phyloP scores from a whole-genome alignment of 306 rosid genomes.

The Castanea sativa region DNA sequence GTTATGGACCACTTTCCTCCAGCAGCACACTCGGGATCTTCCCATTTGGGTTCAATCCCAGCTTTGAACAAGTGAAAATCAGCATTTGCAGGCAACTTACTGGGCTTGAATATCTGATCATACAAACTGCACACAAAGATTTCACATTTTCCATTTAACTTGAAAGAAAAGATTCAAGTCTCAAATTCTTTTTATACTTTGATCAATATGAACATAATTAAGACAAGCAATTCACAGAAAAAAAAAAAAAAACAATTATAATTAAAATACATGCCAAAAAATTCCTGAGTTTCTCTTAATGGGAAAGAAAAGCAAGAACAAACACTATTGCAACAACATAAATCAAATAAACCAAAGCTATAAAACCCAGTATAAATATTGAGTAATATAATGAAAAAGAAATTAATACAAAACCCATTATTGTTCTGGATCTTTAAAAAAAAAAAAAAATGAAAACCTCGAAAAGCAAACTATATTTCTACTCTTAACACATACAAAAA shows the following conservation, averaged over 20 bases:
- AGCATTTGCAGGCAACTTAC: conserved; percentile 61
- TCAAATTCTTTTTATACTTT: not conserved
- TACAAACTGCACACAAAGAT: conserved; percentile 48
- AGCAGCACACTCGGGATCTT: conserved; percentile 95
- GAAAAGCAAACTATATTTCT: too few species aligned
- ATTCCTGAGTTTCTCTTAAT: not conserved
- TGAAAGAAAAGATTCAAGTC: not conserved
- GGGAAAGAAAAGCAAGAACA: not conserved
- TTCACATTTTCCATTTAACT: not conserved
- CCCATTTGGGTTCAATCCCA: conserved; percentile 97
- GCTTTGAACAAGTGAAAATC: conserved; percentile 85
- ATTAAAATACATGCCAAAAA: not conserved
- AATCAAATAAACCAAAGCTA: too few species aligned
- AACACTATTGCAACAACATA: not conserved
- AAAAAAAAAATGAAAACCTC: too few species aligned
- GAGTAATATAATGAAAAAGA: too few species aligned
- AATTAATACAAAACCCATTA: too few species aligned
- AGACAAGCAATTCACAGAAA: not conserved
- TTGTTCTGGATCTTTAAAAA: not conserved
- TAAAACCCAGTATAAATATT: too few species aligned
- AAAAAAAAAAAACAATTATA: not conserved
- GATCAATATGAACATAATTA: not conserved
- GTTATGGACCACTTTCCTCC: conserved; percentile 92
- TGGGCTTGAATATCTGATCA: conserved; percentile 86
- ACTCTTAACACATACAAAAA: not conserved